Conservation (phyloP, 2,329 filamentous ascomycete genomes). For the Lachnellula cervina region DNA sequence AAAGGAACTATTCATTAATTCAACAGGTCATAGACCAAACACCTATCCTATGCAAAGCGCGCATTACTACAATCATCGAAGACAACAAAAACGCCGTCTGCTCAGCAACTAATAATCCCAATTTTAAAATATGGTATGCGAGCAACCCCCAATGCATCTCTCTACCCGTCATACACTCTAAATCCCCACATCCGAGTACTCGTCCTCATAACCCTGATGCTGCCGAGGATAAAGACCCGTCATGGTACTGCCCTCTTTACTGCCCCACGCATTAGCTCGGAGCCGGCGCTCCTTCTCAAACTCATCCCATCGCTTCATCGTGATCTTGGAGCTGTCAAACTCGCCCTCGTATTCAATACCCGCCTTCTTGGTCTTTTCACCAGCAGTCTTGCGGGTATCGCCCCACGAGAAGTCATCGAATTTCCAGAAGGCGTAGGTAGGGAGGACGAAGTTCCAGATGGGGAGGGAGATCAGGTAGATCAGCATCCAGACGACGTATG, state of each 20-base stretch:
- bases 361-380: slow-evolving; percentile 82
- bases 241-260: slow-evolving; percentile 17
- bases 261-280: slow-evolving; percentile 16
- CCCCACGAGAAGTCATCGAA: slow-evolving; percentile 99
- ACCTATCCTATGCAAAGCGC: neutral
- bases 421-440: slow-evolving; percentile 96
- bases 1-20: neutral
- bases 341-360: slow-evolving; percentile 88
- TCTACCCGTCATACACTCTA: slow-evolving; percentile 1
- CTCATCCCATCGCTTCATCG: slow-evolving; percentile 98
- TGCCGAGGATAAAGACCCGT: slow-evolving; percentile 8
- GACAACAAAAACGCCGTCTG: neutral
- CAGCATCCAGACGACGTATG: slow-evolving; percentile 94
- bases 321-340: slow-evolving; percentile 98
- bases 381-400: slow-evolving; percentile 91
- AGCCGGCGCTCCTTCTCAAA: slow-evolving; percentile 68
- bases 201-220: slow-evolving; percentile 19
- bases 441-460: slow-evolving; percentile 95
- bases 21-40: neutral
- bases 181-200: slow-evolving; percentile 22
- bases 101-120: neutral
- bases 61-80: neutral
- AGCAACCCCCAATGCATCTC: neutral
- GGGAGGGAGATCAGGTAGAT: slow-evolving; percentile 92
- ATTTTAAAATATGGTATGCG: neutral